Evolutionary conservation across 1,139 yeast genomes (phyloP).

Genomic region (Yamadazyma taylorii): DNA sequence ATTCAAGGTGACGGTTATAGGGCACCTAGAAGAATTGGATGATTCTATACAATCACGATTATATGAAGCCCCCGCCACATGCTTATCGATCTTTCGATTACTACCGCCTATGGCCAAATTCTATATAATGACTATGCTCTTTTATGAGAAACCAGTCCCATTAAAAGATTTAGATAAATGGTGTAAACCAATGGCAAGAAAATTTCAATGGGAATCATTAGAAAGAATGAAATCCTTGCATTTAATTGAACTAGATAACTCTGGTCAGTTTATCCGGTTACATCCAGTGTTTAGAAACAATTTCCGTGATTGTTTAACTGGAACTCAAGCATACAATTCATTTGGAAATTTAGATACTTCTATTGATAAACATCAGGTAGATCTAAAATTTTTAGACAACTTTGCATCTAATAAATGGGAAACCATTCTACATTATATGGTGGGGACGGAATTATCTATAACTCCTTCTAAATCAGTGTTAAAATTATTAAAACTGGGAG

Average conservation of each 20-base stretch:
- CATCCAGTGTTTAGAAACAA: conserved; percentile 75
- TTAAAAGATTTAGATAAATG: conserved; percentile 70
- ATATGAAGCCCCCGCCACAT: conserved; percentile 84
- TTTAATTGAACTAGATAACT: conserved; percentile 63
- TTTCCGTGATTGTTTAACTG: conserved; percentile 82
- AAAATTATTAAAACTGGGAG: conserved; percentile 68
- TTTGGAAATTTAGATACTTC: conserved; percentile 41
- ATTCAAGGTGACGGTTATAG: conserved; percentile 67
- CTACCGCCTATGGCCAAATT: conserved; percentile 89
- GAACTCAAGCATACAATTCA: conserved; percentile 55
- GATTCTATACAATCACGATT: conserved; percentile 77
- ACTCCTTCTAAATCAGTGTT: conserved; percentile 72
- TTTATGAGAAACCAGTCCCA: conserved; percentile 72
- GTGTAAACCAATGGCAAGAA: conserved; percentile 60
- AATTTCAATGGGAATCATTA: conserved; percentile 71
- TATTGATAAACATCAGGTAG: conserved; percentile 49
- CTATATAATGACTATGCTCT: conserved; percentile 83
- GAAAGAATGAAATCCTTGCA: conserved; percentile 77
- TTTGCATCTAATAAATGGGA: conserved; percentile 94
- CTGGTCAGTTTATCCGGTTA: conserved; percentile 56
- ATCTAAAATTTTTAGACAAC: conserved; percentile 64
- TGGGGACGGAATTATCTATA: conserved; percentile 73
- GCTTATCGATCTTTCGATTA: conserved; percentile 84
- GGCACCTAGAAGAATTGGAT: conserved; percentile 86
- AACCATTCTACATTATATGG: conserved; percentile 94